Evolutionary conservation across 2,329 filamentous ascomycete species (phyloP).

Genomic region (Beauveria caledonica): DNA sequence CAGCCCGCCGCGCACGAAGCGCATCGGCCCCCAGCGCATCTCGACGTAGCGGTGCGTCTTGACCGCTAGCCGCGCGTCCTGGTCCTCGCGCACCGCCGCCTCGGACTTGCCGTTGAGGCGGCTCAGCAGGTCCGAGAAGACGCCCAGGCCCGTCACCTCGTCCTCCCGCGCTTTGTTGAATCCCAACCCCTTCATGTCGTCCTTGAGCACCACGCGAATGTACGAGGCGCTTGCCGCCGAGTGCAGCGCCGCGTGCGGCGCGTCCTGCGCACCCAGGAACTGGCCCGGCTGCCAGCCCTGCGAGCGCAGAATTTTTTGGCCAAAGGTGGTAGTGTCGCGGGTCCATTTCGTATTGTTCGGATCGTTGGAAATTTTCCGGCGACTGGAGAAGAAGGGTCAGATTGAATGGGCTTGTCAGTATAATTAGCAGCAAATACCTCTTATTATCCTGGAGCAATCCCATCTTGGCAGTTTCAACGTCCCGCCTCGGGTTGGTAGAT

Average conservation of each 20-base stretch:
- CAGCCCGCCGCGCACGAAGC: constrained; percentile 81
- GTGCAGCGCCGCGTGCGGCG: constrained; percentile 66
- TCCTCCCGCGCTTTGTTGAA: constrained; percentile 69
- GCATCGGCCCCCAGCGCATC: constrained; percentile 69
- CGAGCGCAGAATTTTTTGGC: constrained; percentile 77
- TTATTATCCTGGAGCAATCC: constrained; percentile 9
- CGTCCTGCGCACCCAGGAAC: constrained; percentile 69
- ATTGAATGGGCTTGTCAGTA: background rate
- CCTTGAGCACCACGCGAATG: constrained; percentile 77
- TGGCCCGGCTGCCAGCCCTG: constrained; percentile 89
- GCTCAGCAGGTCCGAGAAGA: constrained; percentile 78
- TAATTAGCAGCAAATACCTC: background rate
- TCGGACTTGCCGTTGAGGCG: constrained; percentile 83
- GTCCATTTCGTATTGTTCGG: constrained; percentile 96
- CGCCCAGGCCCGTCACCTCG: constrained; percentile 76
- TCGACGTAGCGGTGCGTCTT: constrained; percentile 68
- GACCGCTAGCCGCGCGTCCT: constrained; percentile 57
- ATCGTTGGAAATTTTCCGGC: constrained; percentile 71
- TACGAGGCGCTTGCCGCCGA: constrained; percentile 76
- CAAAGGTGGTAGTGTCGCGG: constrained; percentile 71
- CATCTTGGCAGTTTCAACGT: constrained; percentile 4
- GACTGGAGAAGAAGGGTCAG: constrained; percentile 17
- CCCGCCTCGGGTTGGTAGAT: background rate
- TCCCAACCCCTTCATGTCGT: constrained; percentile 84
- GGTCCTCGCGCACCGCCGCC: constrained; percentile 61